Conservation (phyloP, 768 basidiomycete species). For the Cystobasidium onofrii region DNA sequence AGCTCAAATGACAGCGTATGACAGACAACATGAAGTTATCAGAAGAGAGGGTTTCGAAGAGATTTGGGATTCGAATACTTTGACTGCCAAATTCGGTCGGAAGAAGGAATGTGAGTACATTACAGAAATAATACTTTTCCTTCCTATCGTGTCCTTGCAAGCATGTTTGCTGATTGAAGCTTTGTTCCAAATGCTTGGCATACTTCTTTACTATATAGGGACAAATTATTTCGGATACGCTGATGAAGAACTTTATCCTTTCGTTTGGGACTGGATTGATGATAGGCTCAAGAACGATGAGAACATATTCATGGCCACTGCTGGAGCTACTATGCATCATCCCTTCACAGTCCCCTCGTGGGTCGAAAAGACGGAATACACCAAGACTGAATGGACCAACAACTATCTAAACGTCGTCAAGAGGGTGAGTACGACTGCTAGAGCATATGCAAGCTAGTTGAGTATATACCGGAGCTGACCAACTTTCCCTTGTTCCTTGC, state of each 20-base stretch:
- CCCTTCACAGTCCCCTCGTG: background rate
- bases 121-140: background rate
- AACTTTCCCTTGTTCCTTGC: background rate
- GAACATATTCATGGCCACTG: background rate
- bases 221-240: constrained; percentile 9
- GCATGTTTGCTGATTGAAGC: too few species aligned
- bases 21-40: constrained; percentile 9
- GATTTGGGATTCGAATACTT: constrained; percentile 7
- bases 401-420: constrained; percentile 12
- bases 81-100: background rate
- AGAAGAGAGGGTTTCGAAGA: background rate
- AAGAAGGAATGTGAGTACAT: background rate
- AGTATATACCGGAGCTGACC: background rate
- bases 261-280: constrained; percentile 17
- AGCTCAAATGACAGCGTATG: constrained; percentile 7
- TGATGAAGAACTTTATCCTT: constrained; percentile 9
- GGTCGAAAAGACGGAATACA: background rate
- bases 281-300: background rate
- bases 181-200: too few species aligned
- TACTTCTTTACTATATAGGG: background rate
- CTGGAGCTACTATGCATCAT: constrained; percentile 18
- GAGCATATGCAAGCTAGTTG: background rate
- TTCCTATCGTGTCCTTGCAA: too few species aligned
- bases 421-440: background rate
- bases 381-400: background rate